Evolutionary conservation across 2,329 filamentous ascomycete species (phyloP).

Genomic region (Ophiocordyceps camponoti-leonardi): DNA sequence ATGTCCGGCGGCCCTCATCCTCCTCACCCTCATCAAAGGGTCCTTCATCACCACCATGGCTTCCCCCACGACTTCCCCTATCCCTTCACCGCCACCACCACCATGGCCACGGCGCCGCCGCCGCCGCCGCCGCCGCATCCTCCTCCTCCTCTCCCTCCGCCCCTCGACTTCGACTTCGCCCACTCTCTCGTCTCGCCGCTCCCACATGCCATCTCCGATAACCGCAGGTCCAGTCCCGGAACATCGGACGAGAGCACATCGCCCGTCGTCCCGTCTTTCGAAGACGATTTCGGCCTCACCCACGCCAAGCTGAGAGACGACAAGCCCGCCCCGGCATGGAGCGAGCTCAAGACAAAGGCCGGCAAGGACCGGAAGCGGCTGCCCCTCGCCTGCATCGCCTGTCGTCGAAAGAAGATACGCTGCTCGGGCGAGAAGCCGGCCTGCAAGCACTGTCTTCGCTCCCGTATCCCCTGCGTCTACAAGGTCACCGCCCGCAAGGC

Average conservation of each 20-base stretch:
- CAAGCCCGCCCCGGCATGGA: conserved; percentile 52
- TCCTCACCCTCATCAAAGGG: conserved; percentile 4
- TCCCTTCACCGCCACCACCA: conserved; percentile 21
- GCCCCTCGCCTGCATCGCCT: conserved; percentile 88
- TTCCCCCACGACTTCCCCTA: conserved; percentile 32
- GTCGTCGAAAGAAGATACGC: conserved; percentile 90
- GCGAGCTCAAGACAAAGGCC: conserved; percentile 74
- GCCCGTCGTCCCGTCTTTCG: conserved; percentile 27
- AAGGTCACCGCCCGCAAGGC: conserved; percentile 92
- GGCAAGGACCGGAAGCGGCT: conserved; percentile 91
- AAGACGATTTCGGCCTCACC: conserved; percentile 42
- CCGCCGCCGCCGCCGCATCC: conserved; percentile 6
- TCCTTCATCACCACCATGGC: conserved; percentile 7
- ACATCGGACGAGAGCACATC: conserved; percentile 28
- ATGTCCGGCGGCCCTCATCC: conserved; percentile 7
- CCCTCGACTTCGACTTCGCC: conserved; percentile 6
- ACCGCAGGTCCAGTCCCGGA: conserved; percentile 15
- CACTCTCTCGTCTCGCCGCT: conserved; percentile 4
- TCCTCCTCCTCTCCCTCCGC: too few relatives aligned
- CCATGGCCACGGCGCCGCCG: conserved; percentile 9
- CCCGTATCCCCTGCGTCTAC: conserved; percentile 90
- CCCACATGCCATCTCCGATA: conserved; percentile 8
- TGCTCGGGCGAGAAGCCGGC: conserved; percentile 96
- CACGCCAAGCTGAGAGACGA: conserved; percentile 37
- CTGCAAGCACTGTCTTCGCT: conserved; percentile 88